Conservation (phyloP, 805 yeast genomes). For the Barnettozyma californica region DNA sequence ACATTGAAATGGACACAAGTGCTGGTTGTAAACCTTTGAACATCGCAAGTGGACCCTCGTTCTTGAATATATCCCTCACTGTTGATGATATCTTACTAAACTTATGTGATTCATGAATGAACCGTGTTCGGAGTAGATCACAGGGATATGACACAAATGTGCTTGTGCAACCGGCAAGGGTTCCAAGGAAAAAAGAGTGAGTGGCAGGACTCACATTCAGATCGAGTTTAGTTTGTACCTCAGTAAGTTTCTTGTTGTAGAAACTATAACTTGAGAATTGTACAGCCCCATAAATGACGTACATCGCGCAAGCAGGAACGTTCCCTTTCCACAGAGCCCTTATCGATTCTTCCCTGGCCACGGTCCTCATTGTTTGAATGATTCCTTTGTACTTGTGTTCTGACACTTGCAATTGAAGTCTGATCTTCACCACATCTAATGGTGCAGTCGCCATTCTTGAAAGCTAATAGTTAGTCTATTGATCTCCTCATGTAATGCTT, state of each 20-base stretch:
- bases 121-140: constrained; percentile 81
- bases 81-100: constrained; percentile 26
- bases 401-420: constrained; percentile 55
- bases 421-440: constrained; percentile 69
- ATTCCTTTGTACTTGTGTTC: constrained; percentile 32
- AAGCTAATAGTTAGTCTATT: neutral
- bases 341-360: constrained; percentile 61
- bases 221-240: constrained; percentile 22
- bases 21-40: constrained; percentile 46
- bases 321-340: constrained; percentile 94
- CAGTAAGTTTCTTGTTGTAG: constrained; percentile 40
- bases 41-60: constrained; percentile 42
- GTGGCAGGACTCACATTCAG: constrained; percentile 21
- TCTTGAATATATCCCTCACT: constrained; percentile 27
- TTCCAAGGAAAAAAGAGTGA: constrained; percentile 56
- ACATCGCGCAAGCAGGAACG: constrained; percentile 84
- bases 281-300: constrained; percentile 75
- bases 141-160: constrained; percentile 80
- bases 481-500: no score
- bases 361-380: constrained; percentile 33
- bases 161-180: constrained; percentile 70
- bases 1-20: constrained; percentile 57
- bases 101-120: constrained; percentile 37
- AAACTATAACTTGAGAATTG: constrained; percentile 74
- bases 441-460: constrained; percentile 65